phyloP scores from a whole-genome alignment of 2,329 filamentous ascomycete genomes.

The Dichotomopilus funicola region DNA sequence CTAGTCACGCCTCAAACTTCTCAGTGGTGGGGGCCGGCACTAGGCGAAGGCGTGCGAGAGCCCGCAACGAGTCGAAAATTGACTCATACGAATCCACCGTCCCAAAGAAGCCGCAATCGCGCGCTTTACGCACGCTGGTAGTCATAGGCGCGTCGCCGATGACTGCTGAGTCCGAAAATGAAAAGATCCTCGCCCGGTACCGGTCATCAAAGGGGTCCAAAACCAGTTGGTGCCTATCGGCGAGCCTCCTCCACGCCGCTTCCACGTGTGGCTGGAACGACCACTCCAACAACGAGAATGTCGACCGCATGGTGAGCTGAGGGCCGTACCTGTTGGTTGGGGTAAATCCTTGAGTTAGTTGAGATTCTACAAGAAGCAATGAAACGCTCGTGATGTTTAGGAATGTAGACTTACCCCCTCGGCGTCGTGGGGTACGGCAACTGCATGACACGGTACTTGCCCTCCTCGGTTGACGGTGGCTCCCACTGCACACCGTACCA shows the following conservation, averaged over 20 bases:
- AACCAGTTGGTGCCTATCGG: conserved; percentile 34
- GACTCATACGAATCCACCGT: conserved; percentile 29
- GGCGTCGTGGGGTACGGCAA: conserved; percentile 14
- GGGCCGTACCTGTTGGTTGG: conserved; percentile 37
- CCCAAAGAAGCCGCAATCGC: conserved; percentile 29
- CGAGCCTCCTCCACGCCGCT: conserved; percentile 40
- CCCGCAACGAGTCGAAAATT: conserved; percentile 19
- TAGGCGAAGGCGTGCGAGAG: conserved; percentile 17
- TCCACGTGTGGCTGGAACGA: conserved; percentile 37
- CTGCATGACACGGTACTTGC: conserved; percentile 10
- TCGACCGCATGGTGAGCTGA: conserved; percentile 30
- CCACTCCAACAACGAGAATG: conserved; percentile 41
- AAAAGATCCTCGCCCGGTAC: conserved; percentile 40
- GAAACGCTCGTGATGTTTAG: not conserved
- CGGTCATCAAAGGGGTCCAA: conserved; percentile 38
- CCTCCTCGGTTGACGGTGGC: conserved; percentile 23
- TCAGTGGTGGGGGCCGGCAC: conserved; percentile 4
- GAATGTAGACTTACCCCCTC: conserved; percentile 7
- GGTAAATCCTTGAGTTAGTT: not conserved
- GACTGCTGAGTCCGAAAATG: conserved; percentile 30
- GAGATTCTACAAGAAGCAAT: not conserved
- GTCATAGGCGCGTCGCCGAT: conserved; percentile 20
- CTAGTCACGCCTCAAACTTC: conserved; percentile 1
- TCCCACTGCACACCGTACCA: conserved; percentile 38
- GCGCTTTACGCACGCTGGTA: conserved; percentile 27